A percentile compares a stretch with the other conserved stretches of the same genome.
These are phyloP conservation scores for Kuraishia cidri DNA, from an alignment of 805 yeast species.

Conservation along the genomic window DNA sequence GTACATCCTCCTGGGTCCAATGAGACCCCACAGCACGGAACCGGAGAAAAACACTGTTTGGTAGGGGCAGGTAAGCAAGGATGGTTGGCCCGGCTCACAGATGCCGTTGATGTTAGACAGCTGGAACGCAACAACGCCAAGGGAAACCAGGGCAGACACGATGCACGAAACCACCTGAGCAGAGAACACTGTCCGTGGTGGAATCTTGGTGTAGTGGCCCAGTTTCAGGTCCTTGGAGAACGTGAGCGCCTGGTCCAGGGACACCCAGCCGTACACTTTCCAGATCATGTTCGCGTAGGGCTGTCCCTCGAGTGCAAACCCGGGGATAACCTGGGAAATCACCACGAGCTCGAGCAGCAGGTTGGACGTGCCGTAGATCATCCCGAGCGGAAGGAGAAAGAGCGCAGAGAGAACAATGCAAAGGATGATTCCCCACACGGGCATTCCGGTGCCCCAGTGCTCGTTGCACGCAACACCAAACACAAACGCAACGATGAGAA, in stretches of 20 bases:
- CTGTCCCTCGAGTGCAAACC: slow-evolving; percentile 53
- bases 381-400: slow-evolving; percentile 49
- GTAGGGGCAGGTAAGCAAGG: too few relatives aligned
- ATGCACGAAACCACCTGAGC: too few relatives aligned
- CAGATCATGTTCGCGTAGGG: slow-evolving; percentile 56
- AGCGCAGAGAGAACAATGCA: slow-evolving; percentile 47
- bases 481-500: slow-evolving; percentile 34
- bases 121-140: too few relatives aligned
- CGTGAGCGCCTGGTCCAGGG: slow-evolving; percentile 50
- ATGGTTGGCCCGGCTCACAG: too few relatives aligned
- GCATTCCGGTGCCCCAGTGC: slow-evolving; percentile 41
- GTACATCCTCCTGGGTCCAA: too few relatives aligned
- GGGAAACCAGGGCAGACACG: too few relatives aligned
- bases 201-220: slow-evolving; percentile 56
- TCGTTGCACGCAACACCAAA: slow-evolving; percentile 28
- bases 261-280: slow-evolving; percentile 45
- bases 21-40: too few relatives aligned
- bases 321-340: slow-evolving; percentile 53
- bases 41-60: too few relatives aligned
- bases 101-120: too few relatives aligned
- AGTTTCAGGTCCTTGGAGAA: slow-evolving; percentile 48
- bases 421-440: slow-evolving; percentile 54
- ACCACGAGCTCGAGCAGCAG: slow-evolving; percentile 50
- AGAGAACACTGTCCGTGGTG: slow-evolving; percentile 55
- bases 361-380: slow-evolving; percentile 58